phyloP scores from a whole-genome alignment of 768 basidiomycete genomes.

The Tulasnella sp. region DNA sequence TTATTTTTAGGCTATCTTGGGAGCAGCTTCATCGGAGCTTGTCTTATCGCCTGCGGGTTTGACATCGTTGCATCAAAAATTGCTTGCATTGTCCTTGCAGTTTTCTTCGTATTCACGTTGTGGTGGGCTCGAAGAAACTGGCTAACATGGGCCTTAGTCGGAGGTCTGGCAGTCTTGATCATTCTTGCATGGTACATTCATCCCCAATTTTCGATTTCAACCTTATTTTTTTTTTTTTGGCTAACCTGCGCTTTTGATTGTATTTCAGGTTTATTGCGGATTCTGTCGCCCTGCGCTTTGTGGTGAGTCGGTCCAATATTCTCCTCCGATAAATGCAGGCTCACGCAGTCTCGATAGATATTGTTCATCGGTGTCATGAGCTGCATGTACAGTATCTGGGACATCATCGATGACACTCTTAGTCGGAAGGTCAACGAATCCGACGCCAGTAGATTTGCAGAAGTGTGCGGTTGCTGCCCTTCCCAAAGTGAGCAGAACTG shows the following conservation, averaged over 20 bases:
- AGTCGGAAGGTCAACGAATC: constrained; percentile 77
- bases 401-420: constrained; percentile 82
- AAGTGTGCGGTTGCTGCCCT: constrained; percentile 77
- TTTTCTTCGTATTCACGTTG: constrained; percentile 80
- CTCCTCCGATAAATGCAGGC: neutral
- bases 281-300: constrained; percentile 69
- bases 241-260: neutral
- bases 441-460: constrained; percentile 80
- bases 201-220: neutral
- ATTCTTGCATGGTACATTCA: constrained; percentile 21
- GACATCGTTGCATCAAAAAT: constrained; percentile 85
- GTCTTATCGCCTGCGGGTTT: constrained; percentile 82
- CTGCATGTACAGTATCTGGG: constrained; percentile 83
- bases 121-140: constrained; percentile 59
- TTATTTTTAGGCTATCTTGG: constrained; percentile 70
- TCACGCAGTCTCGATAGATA: constrained; percentile 44
- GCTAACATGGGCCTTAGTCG: constrained; percentile 42
- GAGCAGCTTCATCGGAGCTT: constrained; percentile 80
- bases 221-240: neutral
- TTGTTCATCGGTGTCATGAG: constrained; percentile 86
- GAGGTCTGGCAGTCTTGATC: neutral
- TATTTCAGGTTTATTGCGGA: constrained; percentile 62
- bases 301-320: constrained; percentile 47
- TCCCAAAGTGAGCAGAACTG: constrained; percentile 56
- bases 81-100: constrained; percentile 72